Conservation (phyloP, 1,139 yeast genomes). For the Pichia terricola region DNA sequence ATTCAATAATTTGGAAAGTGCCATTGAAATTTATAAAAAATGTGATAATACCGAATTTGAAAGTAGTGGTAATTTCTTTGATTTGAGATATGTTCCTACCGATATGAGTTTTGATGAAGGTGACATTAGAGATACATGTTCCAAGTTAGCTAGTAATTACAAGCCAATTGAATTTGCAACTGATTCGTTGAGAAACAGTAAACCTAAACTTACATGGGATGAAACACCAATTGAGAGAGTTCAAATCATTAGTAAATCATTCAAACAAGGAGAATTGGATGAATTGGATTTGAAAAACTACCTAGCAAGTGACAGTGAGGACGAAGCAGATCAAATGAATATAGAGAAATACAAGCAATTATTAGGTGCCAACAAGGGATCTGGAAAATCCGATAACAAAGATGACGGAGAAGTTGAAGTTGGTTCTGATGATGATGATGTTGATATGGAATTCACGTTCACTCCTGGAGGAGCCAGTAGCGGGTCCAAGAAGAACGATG, state of each 20-base stretch:
- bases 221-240: conserved; percentile 90
- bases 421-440: conserved; percentile 44
- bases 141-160: conserved; percentile 64
- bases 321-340: conserved; percentile 34
- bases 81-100: conserved; percentile 85
- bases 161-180: conserved; percentile 84
- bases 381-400: conserved; percentile 14
- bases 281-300: conserved; percentile 97
- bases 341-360: conserved; percentile 60
- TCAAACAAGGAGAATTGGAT: conserved; percentile 83
- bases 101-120: conserved; percentile 75
- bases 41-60: conserved; percentile 96
- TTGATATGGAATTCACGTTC: conserved; percentile 93
- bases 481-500: conserved; percentile 23
- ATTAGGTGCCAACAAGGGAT: conserved; percentile 20
- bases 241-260: conserved; percentile 70
- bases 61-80: conserved; percentile 90
- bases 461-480: conserved; percentile 51
- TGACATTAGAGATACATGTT: conserved; percentile 62
- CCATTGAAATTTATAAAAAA: conserved; percentile 66
- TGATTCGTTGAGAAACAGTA: conserved; percentile 88
- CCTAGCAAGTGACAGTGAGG: conserved; percentile 80
- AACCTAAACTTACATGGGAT: conserved; percentile 93
- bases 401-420: conserved; percentile 11
- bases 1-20: conserved; percentile 68